A percentile compares a stretch with the other conserved stretches of the same genome.
Evolutionary conservation across 495 filamentous ascomycete genomes (phyloP).

Genomic region (Aspergillus bertholletiae): DNA sequence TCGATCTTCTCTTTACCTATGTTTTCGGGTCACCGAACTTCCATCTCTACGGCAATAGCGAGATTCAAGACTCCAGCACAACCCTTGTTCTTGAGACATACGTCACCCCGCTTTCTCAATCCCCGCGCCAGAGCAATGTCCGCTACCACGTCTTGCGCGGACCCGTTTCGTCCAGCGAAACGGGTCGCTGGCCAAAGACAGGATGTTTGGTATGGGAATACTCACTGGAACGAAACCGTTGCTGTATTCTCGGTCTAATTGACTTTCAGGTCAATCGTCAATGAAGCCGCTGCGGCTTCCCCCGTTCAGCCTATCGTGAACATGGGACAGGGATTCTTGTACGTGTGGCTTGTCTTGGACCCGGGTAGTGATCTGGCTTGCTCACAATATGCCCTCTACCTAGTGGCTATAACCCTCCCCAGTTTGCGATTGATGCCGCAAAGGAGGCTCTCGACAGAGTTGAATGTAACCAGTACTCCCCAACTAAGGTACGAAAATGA

Average conservation of each 20-base stretch:
- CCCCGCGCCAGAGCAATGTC: conserved; percentile 39
- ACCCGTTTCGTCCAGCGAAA: conserved; percentile 65
- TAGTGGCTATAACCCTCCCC: conserved; percentile 90
- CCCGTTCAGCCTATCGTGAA: conserved; percentile 90
- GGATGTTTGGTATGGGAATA: conserved; percentile 78
- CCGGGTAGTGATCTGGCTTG: background rate
- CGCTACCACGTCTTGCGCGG: conserved; percentile 36
- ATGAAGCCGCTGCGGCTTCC: conserved; percentile 82
- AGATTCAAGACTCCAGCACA: conserved; percentile 3
- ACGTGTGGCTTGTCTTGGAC: conserved; percentile 17
- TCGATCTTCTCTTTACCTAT: conserved; percentile 8
- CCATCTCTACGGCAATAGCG: background rate
- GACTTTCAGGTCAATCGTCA: conserved; percentile 77
- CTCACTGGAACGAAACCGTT: background rate
- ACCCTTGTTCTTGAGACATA: conserved; percentile 5
- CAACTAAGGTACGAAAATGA: conserved; percentile 61
- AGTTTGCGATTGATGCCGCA: conserved; percentile 87
- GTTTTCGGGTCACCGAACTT: conserved; percentile 6
- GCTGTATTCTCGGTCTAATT: conserved; percentile 8
- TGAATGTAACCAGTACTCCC: conserved; percentile 97
- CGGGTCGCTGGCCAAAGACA: conserved; percentile 78
- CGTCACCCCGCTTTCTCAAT: conserved; percentile 21
- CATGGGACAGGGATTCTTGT: conserved; percentile 96
- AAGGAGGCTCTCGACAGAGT: conserved; percentile 87
- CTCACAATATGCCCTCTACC: background rate